Conservation (phyloP, 2,329 filamentous ascomycete genomes). For the Calonectria henricotiae region DNA sequence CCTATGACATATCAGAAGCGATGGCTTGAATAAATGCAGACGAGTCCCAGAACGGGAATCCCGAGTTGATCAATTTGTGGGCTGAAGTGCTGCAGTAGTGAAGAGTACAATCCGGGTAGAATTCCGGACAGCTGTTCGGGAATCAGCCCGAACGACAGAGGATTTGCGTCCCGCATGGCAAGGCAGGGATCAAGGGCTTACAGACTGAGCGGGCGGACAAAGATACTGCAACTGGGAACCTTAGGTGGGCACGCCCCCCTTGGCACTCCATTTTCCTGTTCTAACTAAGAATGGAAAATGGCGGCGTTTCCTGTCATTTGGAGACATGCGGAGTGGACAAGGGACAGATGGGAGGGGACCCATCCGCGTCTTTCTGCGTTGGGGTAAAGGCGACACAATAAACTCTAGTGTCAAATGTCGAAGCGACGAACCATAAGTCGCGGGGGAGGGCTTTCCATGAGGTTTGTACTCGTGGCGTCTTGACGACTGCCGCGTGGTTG, state of each 20-base stretch:
- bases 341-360: not conserved
- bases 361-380: not conserved
- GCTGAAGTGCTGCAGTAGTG: not conserved
- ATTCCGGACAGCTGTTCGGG: not conserved
- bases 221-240: constrained; percentile 11
- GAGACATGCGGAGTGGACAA: constrained; percentile 7
- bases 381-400: not conserved
- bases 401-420: not conserved
- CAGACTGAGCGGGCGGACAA: not conserved
- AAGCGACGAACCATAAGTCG: constrained; percentile 8
- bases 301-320: constrained; percentile 33
- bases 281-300: constrained; percentile 6
- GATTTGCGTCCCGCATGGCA: not conserved
- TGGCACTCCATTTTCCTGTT: constrained; percentile 11
- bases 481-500: no score
- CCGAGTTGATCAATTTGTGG: not conserved
- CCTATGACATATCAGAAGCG: constrained; percentile 15
- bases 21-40: not conserved
- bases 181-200: constrained; percentile 30
- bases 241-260: constrained; percentile 11
- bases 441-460: not conserved
- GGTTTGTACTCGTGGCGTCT: not conserved
- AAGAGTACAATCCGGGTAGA: not conserved
- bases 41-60: not conserved
- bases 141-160: not conserved